Percentiles rank a stretch among this genome's conserved stretches.
Conservation (phyloP, 345 rosid genomes). For the Hevea brasiliensis region DNA sequence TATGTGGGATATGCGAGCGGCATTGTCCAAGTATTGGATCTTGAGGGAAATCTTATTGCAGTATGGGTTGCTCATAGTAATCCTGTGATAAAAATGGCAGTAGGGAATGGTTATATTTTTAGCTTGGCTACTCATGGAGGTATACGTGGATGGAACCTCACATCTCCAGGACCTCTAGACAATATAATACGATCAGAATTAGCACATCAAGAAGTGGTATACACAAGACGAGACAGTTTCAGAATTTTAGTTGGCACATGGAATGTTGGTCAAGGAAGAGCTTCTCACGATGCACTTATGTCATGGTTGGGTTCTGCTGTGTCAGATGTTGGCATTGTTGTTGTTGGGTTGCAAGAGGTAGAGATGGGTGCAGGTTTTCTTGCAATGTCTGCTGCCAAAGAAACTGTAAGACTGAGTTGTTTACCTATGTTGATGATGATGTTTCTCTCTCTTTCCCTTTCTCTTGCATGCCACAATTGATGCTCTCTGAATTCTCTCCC, state of each 20-base stretch:
- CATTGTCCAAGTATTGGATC: constrained; percentile 72
- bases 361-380: constrained; percentile 99
- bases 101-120: constrained; percentile 64
- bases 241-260: constrained; percentile 81
- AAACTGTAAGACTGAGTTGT: constrained; percentile 64
- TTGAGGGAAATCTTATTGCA: constrained; percentile 73
- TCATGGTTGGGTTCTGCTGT: constrained; percentile 80
- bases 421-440: not conserved
- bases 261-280: constrained; percentile 99
- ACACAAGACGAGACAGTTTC: constrained; percentile 54
- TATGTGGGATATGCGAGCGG: constrained; percentile 94
- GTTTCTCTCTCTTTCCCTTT: no score
- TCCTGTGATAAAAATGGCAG: constrained; percentile 80
- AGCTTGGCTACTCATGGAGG: constrained; percentile 97
- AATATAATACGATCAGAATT: constrained; percentile 56
- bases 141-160: constrained; percentile 80
- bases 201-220: constrained; percentile 49
- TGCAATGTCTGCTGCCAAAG: constrained; percentile 99
- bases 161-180: constrained; percentile 90
- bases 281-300: constrained; percentile 69
- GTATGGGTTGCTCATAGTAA: constrained; percentile 83
- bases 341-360: constrained; percentile 90
- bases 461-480: no score
- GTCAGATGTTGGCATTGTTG: constrained; percentile 88
- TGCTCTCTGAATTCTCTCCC: no score